Evolutionary conservation across 768 basidiomycete genomes (phyloP).

Genomic region (Lactarius indigo): DNA sequence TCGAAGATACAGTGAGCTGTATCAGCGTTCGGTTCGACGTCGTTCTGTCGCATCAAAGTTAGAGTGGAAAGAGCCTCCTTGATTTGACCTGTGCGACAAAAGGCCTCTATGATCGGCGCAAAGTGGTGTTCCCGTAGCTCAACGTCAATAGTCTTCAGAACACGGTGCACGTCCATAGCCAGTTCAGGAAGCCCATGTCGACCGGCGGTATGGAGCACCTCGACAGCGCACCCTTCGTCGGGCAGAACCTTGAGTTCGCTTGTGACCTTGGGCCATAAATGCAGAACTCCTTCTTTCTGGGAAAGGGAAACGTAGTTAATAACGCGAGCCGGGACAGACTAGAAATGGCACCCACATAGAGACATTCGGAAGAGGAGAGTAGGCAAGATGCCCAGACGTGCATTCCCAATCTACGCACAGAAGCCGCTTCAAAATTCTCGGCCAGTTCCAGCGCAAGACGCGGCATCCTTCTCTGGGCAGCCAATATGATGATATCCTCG

Average conservation of each 20-base stretch:
- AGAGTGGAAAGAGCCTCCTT: conserved; percentile 62
- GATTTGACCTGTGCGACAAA: conserved; percentile 52
- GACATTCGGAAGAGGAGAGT: conserved; percentile 53
- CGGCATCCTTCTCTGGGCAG: conserved; percentile 51
- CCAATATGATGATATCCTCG: conserved; percentile 50
- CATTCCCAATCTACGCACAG: conserved; percentile 50
- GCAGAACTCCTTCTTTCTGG: conserved; percentile 63
- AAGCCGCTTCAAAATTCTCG: conserved; percentile 51
- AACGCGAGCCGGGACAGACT: not conserved
- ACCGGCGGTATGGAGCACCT: conserved; percentile 69
- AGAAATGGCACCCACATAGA: conserved; percentile 54
- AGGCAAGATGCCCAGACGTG: conserved; percentile 67
- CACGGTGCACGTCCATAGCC: conserved; percentile 59
- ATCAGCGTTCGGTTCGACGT: conserved; percentile 45
- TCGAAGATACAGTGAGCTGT: conserved; percentile 55
- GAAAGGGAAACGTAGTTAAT: not conserved
- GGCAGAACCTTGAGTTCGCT: conserved; percentile 51
- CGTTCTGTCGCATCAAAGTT: conserved; percentile 52
- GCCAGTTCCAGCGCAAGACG: conserved; percentile 73
- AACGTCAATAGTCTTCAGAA: conserved; percentile 47
- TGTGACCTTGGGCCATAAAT: conserved; percentile 60
- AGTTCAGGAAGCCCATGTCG: conserved; percentile 69
- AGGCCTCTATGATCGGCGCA: conserved; percentile 72
- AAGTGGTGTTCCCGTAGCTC: conserved; percentile 69
- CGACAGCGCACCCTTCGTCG: conserved; percentile 70